Evolutionary conservation across 306 rosid genomes (phyloP), one percentile per base, ranked within the genome.

Genomic region (Malus domestica): DNA sequence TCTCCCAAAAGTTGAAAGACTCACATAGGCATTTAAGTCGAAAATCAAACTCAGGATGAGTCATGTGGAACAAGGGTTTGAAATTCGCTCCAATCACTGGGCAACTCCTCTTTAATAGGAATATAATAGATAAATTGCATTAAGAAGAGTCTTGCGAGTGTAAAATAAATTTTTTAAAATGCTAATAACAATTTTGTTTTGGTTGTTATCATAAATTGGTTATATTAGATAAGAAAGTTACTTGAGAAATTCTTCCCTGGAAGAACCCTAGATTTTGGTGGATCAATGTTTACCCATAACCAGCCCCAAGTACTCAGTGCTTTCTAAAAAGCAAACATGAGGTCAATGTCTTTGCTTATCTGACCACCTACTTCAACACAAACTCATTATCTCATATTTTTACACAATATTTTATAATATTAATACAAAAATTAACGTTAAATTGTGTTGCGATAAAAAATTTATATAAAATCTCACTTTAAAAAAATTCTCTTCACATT

Each of bases 231-330:
- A 35, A 6, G 33, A 22, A 51, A 71, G 81, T 86, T 89, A 95
- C 97, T 89, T 90, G 99, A 5, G 97, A 95, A 84, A 95, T 95
- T 35, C 8, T 35, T 35, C 99, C 99, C 82, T 88, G 96, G 38
- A 88, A 95, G 92, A 90, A 92, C 88, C 23, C 10, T 75, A 4
- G 88, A 86, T 62, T 66, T 89, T 20, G 84, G 0, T 67, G 96
- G 87, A 82, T 92, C 90, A 20, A 88, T 44, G 72, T n/a, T 87
- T 85, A 95, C 90, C 99, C 99, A 90, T 23, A 35, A 35, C 64
- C 42, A 46, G 67, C 91, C 99, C 99, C 7, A 95, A 45, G 99
- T 95, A 5, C 5, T 78, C 4, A 92, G 90, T 73, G 97, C 99
- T 68, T 1, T n/a, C n/a, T 90, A 81, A 83, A 95, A 95, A 40